These are phyloP conservation scores for Neonectria coccinea DNA, from an alignment of 2,329 filamentous ascomycete species.

Conservation along the genomic window DNA sequence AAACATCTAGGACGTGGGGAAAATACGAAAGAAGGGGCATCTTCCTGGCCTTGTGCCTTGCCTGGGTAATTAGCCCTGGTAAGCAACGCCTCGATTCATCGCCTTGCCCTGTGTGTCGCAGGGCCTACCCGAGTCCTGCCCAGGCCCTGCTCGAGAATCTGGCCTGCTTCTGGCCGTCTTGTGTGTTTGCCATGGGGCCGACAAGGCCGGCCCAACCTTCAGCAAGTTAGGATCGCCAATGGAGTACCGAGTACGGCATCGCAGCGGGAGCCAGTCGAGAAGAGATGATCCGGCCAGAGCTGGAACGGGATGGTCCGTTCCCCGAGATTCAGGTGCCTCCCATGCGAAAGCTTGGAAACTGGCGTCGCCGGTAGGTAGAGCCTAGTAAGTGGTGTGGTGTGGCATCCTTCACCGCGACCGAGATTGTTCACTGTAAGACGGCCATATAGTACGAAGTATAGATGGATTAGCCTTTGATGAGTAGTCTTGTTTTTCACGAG, in stretches of 20 bases:
- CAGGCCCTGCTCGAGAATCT: background rate
- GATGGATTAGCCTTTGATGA: constrained; percentile 4
- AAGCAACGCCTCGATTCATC: constrained; percentile 5
- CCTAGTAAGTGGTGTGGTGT: constrained; percentile 10
- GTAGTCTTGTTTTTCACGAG: constrained; percentile 6
- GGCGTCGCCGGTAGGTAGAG: background rate
- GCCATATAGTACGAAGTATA: background rate
- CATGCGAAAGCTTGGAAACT: constrained; percentile 16
- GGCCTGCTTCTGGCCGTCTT: background rate
- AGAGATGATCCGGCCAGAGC: constrained; percentile 33
- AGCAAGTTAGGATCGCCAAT: constrained; percentile 1
- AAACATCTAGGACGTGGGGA: constrained; percentile 46
- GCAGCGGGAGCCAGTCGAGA: constrained; percentile 24
- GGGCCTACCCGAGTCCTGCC: background rate
- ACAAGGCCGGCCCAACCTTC: constrained; percentile 10
- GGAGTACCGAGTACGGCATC: constrained; percentile 6
- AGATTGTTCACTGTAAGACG: constrained; percentile 5
- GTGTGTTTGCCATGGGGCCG: constrained; percentile 9
- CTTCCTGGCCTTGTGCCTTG: constrained; percentile 14
- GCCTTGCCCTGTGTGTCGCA: background rate
- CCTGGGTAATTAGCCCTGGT: constrained; percentile 18
- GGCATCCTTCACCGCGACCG: constrained; percentile 1
- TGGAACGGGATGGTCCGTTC: constrained; percentile 42
- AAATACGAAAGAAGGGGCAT: constrained; percentile 44
- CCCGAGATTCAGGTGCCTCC: constrained; percentile 40